These are phyloP conservation scores for Jackrogersella minutella DNA, from an alignment of 495 filamentous ascomycete genomes.

Conservation along the genomic window DNA sequence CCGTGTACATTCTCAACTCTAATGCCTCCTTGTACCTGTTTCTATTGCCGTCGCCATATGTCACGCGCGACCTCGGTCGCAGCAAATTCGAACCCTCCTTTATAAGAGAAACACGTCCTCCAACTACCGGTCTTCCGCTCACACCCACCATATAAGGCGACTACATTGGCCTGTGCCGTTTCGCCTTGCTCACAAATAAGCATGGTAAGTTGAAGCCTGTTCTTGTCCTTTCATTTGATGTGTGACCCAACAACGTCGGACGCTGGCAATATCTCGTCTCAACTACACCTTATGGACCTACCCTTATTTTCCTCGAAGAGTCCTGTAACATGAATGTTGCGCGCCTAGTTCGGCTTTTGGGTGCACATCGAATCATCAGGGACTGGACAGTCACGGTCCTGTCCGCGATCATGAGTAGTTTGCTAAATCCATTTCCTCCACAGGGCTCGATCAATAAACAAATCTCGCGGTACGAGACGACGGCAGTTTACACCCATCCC, in stretches of 20 bases:
- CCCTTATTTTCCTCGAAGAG: background rate
- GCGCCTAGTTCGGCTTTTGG: conserved; percentile 10
- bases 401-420: conserved; percentile 14
- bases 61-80: conserved; percentile 31
- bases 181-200: conserved; percentile 38
- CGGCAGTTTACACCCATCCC: conserved; percentile 70
- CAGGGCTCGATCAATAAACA: conserved; percentile 60
- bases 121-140: conserved; percentile 20
- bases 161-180: conserved; percentile 20
- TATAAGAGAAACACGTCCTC: conserved; percentile 21
- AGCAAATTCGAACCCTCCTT: conserved; percentile 21
- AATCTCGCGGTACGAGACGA: conserved; percentile 73
- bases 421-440: conserved; percentile 29
- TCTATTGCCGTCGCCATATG: conserved; percentile 21
- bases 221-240: conserved; percentile 22
- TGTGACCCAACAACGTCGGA: conserved; percentile 1
- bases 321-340: conserved; percentile 1
- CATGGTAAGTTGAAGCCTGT: conserved; percentile 42
- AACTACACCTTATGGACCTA: background rate
- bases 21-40: conserved; percentile 24
- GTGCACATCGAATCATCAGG: conserved; percentile 7
- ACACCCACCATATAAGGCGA: conserved; percentile 25
- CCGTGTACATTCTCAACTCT: conserved; percentile 21
- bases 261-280: conserved; percentile 1
- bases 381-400: conserved; percentile 12